Evolutionary conservation across 768 basidiomycete genomes (phyloP).

Genomic region (Paxillus rubicundulus): DNA sequence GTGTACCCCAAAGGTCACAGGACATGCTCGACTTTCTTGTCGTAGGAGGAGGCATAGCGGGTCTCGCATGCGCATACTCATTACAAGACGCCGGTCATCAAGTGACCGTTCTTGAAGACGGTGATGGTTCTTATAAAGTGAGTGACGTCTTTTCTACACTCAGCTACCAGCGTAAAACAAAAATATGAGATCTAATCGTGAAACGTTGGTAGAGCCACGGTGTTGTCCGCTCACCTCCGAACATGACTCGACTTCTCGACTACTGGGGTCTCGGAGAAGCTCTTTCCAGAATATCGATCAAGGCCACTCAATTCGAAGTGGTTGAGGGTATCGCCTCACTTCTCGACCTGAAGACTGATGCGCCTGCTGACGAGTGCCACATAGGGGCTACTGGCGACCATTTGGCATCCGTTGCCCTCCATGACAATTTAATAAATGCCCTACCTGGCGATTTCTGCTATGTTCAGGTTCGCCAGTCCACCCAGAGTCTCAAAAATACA

Average conservation of each 20-base stretch:
- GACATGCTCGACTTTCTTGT: constrained; percentile 22
- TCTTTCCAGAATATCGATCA: constrained; percentile 33
- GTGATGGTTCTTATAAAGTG: constrained; percentile 38
- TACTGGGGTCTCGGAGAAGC: constrained; percentile 52
- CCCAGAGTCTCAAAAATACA: neutral
- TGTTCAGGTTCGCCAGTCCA: constrained; percentile 39
- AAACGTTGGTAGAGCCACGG: constrained; percentile 26
- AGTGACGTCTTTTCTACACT: neutral
- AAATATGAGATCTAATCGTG: neutral
- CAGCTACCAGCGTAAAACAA: neutral
- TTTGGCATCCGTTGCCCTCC: constrained; percentile 44
- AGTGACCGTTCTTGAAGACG: constrained; percentile 53
- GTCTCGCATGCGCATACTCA: constrained; percentile 53
- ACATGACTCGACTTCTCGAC: constrained; percentile 52
- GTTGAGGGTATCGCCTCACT: constrained; percentile 8
- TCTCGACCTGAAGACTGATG: neutral
- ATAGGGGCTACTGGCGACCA: constrained; percentile 42
- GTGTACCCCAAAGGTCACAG: constrained; percentile 3
- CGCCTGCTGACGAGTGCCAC: constrained; percentile 12
- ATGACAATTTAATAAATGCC: constrained; percentile 42
- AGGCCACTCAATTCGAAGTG: constrained; percentile 15
- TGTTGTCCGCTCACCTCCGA: constrained; percentile 49
- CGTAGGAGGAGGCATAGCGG: constrained; percentile 40
- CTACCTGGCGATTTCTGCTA: constrained; percentile 46
- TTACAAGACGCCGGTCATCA: constrained; percentile 54